phyloP scores from a whole-genome alignment of 176 grass and related monocot genomes.

The Cenchrus fungigraminus region DNA sequence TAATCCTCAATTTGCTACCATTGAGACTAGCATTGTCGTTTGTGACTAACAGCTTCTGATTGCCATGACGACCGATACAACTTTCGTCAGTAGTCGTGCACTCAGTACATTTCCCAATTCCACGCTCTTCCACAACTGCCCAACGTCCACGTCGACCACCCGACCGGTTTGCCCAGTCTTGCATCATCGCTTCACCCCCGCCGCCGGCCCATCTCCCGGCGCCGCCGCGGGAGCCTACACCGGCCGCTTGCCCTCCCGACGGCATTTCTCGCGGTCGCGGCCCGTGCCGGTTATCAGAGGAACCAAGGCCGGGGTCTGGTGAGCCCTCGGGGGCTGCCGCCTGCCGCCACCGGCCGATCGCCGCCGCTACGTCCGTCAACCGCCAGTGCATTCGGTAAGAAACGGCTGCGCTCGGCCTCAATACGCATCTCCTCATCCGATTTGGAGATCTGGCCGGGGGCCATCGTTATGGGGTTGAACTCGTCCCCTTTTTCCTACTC shows the following conservation, averaged over 20 bases:
- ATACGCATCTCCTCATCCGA: neutral
- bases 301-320: neutral
- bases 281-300: neutral
- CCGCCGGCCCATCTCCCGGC: neutral
- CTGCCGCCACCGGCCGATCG: conserved; percentile 22
- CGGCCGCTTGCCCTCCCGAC: neutral
- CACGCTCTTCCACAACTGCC: neutral
- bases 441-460: conserved; percentile 22
- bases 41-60: conserved; percentile 12
- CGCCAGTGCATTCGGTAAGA: conserved; percentile 16
- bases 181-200: neutral
- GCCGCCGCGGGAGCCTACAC: neutral
- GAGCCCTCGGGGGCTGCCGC: neutral
- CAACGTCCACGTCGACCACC: conserved; percentile 12
- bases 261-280: neutral
- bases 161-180: neutral
- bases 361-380: neutral
- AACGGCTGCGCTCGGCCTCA: neutral
- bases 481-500: neutral
- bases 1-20: neutral
- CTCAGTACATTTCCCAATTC: conserved; percentile 13
- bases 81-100: neutral
- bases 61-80: conserved; percentile 4
- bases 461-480: neutral
- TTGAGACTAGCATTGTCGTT: neutral